Evolutionary conservation across 1,284 basidiomycete species (phyloP).

Genomic region (Puccinia sorghi): DNA sequence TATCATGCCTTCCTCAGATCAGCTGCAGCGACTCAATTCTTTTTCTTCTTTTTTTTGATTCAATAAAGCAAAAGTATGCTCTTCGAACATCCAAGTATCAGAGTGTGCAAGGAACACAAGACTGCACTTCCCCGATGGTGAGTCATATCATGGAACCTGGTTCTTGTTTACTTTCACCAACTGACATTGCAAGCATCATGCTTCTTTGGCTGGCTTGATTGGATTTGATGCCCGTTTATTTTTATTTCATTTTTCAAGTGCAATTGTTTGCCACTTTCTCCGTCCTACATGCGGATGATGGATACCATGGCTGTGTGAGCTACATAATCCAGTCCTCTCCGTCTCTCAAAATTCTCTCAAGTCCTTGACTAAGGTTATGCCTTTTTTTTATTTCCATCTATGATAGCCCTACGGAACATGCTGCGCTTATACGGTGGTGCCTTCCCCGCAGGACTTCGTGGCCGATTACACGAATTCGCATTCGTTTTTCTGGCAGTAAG

Average conservation of each 20-base stretch:
- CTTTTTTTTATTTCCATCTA: not conserved
- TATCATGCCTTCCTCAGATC: no score
- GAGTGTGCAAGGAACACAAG: constrained; percentile 31
- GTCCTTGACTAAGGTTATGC: not conserved
- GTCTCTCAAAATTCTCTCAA: no score
- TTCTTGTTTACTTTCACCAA: no score
- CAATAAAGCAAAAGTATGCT: not conserved
- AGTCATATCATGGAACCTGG: no score
- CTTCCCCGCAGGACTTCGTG: constrained; percentile 8
- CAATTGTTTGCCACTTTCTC: constrained; percentile 34
- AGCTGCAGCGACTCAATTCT: no score
- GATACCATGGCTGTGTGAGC: constrained; percentile 39
- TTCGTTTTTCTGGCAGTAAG: constrained; percentile 40
- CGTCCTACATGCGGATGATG: constrained; percentile 26
- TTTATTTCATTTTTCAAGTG: constrained; percentile 22
- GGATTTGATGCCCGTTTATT: no score
- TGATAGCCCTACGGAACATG: constrained; percentile 40
- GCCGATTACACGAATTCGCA: constrained; percentile 35
- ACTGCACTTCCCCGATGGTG: constrained; percentile 16
- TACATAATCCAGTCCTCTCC: no score
- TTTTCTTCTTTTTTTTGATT: constrained; percentile 18
- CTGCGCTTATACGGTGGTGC: constrained; percentile 31
- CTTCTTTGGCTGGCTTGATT: not conserved
- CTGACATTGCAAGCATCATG: no score
- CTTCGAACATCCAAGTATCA: constrained; percentile 9